Evolutionary conservation across 805 yeast species (phyloP), one percentile per base, ranked within the genome.

Genomic region (Yamadazyma paraphyllophila): DNA sequence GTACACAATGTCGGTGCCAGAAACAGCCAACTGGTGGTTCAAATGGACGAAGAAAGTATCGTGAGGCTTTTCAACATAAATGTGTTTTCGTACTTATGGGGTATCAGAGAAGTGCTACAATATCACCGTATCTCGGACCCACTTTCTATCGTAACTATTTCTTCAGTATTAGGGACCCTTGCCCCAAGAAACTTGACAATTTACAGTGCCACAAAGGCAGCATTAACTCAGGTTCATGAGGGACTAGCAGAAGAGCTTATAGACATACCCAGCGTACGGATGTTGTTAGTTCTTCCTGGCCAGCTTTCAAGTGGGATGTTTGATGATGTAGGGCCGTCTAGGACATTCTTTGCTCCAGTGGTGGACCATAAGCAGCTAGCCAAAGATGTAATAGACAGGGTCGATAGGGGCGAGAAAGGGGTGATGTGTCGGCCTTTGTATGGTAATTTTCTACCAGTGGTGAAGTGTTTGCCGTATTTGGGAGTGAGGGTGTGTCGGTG

Each of bases 1-100:
- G 57, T 79, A 7, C 69, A 73, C 45, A 78, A 78, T 52, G 83
- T 82, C 2, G 84, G 81, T 2, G 51, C 71, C 1, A 62, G 81
- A 33, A 74, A 71, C 41, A 48, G 52, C 36, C 58, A 60, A 3
- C 48, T 64, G 7, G 46, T 75, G 3, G 41, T 69, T 17, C 54
- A 59, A 3, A 35, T 67, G 34, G 29, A 53, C 0, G 53, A 47
- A 3, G 48, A 45, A 1, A 57, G 61, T 7, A 58, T 73, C 4
- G 49, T 48, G 6, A 46, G 36, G 1, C 51, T 63, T 8, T 67
- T 67, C 48, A 53, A 62, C 26, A 57, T 69, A 16, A 71, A 71
- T 42, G 53, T 62, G 1, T 54, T 69, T 25, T 55, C 74, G 1
- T 69, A 58, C 12, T 53, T 65, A 12, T 50, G 63, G 56, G 56